These are phyloP conservation scores for Stachybotrys echinatus DNA, from an alignment of 2,329 filamentous ascomycete genomes.

Conservation along the genomic window DNA sequence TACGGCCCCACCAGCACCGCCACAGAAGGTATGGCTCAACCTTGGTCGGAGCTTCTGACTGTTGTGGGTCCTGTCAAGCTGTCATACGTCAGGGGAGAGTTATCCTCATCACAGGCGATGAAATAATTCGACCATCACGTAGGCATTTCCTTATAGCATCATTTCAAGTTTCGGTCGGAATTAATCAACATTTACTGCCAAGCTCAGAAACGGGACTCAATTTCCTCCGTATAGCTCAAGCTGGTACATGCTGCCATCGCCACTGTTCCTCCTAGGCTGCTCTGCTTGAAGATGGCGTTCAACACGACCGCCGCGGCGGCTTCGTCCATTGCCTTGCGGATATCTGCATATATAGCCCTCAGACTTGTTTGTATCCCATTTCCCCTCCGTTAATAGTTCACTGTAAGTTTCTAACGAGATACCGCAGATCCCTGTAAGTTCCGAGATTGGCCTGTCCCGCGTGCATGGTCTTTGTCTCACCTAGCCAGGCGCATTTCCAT, in stretches of 20 bases:
- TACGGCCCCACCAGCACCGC: background rate
- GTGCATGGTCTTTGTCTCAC: constrained; percentile 1
- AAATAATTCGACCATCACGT: no score
- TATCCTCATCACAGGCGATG: no score
- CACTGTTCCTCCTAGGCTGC: no score
- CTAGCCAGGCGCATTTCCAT: constrained; percentile 29
- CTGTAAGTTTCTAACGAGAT: constrained; percentile 6
- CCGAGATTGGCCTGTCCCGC: background rate
- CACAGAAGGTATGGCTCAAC: background rate
- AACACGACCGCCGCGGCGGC: constrained; percentile 24
- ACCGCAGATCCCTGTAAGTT: constrained; percentile 29
- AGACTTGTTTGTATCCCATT: constrained; percentile 24
- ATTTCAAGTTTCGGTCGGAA: no score
- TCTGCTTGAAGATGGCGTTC: constrained; percentile 26
- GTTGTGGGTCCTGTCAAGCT: background rate
- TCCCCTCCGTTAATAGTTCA: background rate
- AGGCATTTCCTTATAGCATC: no score
- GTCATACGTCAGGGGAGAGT: background rate
- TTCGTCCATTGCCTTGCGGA: constrained; percentile 30
- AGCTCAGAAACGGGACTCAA: no score
- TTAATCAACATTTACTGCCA: no score
- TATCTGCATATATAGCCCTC: constrained; percentile 29
- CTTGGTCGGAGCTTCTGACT: background rate
- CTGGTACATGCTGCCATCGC: no score
- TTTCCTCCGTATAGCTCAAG: no score